Conservation (phyloP, 305 asterid species). For the Andrographis paniculata region DNA sequence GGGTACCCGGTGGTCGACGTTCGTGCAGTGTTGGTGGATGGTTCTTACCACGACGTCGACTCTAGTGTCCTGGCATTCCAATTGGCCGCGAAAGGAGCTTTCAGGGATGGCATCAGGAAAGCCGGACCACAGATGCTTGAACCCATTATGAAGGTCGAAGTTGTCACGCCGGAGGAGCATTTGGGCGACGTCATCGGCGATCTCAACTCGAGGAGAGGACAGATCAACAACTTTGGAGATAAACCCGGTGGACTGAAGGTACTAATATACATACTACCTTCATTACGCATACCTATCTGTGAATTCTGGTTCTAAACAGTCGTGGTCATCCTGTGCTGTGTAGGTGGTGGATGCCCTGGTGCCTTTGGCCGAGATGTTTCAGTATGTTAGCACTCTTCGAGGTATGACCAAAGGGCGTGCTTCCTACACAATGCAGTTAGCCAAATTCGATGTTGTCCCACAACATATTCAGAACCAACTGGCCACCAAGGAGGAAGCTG, state of each 20-base stretch:
- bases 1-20: constrained; percentile 95
- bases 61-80: constrained; percentile 97
- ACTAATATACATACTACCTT: background rate
- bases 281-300: no score
- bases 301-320: background rate
- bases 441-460: constrained; percentile 91
- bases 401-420: constrained; percentile 98
- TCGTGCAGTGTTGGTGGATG: constrained; percentile 86
- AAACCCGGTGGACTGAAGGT: constrained; percentile 98
- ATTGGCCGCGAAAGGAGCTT: constrained; percentile 93
- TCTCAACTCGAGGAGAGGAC: constrained; percentile 92
- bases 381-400: constrained; percentile 79
- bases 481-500: constrained; percentile 65
- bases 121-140: constrained; percentile 91
- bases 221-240: constrained; percentile 83
- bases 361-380: constrained; percentile 98
- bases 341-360: constrained; percentile 84
- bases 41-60: constrained; percentile 93
- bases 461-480: constrained; percentile 91
- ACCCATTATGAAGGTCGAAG: constrained; percentile 91
- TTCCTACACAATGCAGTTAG: constrained; percentile 90
- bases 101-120: constrained; percentile 84
- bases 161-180: constrained; percentile 93
- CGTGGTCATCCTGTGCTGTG: background rate
- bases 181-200: constrained; percentile 96